Percentiles rank a stretch among this genome's conserved stretches.
Evolutionary conservation across 371 early-diverging fungal genomes (phyloP).

Genomic region (Phascolomyces articulosus): DNA sequence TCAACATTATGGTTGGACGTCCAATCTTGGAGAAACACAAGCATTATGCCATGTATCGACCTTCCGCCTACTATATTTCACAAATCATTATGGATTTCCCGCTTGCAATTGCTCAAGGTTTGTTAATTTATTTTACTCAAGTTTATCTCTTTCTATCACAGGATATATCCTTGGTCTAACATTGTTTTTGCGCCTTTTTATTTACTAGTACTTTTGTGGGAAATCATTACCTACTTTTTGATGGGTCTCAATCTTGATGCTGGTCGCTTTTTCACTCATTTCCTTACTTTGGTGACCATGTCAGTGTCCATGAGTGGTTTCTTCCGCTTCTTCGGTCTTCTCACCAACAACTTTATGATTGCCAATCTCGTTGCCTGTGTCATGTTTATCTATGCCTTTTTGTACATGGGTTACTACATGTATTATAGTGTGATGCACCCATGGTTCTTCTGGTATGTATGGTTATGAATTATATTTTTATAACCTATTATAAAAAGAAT

Average conservation of each 20-base stretch:
- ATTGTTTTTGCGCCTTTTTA: neutral
- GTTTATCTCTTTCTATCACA: too few species aligned
- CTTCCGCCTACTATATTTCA: slow-evolving; percentile 63
- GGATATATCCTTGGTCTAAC: too few species aligned
- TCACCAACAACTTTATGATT: slow-evolving; percentile 43
- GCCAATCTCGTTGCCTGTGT: slow-evolving; percentile 53
- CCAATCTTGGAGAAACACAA: slow-evolving; percentile 71
- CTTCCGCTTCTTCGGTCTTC: slow-evolving; percentile 54
- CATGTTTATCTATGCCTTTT: slow-evolving; percentile 44
- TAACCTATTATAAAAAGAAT: too few species aligned
- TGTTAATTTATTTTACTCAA: too few species aligned
- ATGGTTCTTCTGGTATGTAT: slow-evolving; percentile 52
- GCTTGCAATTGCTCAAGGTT: slow-evolving; percentile 37
- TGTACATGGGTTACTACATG: slow-evolving; percentile 59
- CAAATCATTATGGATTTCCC: slow-evolving; percentile 52
- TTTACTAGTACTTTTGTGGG: slow-evolving; percentile 17
- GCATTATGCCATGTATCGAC: slow-evolving; percentile 65
- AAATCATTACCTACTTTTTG: slow-evolving; percentile 49
- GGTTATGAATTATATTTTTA: too few species aligned
- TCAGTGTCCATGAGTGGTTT: slow-evolving; percentile 45
- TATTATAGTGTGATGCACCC: slow-evolving; percentile 38
- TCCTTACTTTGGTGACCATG: slow-evolving; percentile 39
- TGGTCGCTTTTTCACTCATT: slow-evolving; percentile 52
- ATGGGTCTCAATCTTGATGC: slow-evolving; percentile 47
- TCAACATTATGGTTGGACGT: slow-evolving; percentile 56